Base-by-base conservation (phyloP, 1,284 basidiomycete genomes). In the Pseudozyma sp. region DNA sequence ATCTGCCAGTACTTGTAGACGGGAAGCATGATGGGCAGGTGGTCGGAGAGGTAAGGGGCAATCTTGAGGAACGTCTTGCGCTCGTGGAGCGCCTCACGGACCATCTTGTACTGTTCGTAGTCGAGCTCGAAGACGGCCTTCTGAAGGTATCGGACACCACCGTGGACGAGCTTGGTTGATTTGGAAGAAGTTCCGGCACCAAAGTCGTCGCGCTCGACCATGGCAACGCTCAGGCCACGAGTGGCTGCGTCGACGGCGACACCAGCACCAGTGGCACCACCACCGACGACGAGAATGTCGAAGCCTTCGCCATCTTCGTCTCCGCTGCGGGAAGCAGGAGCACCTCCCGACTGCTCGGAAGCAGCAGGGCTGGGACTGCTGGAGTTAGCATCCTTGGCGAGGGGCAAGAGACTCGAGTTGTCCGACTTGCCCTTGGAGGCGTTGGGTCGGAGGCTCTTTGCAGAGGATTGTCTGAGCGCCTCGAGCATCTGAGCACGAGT, bases 101-200 rank as follows among this genome's bases (percentile, higher is more conserved):
- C 96, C 79, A 98, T 92, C 86, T 97, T 97, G 89, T 94, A 98
- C 73, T 84, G 82, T 47, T 82, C 82, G 66, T 97, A 97, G 85
- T 98, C 96, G 70, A 97, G 90, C 84, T 97, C 94, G 83, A 97
- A 90, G 55, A 98, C 89, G 2, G 96, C 96, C 84, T 97, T 98
- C 82, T 97, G 95, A 13, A 99, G 89, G 86, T 99, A 99, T 13
- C 96, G 90, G 0, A 99, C 96, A 62, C 96, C 96, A 31, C 96
- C 96, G 86, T 99, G 96, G 1, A 98, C 94, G 53, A 99, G 90
- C 85, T 99, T 98, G 10, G 96, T 98, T 9, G 92, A 94, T 85
- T 99, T 99, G 31, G 94, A 97, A 4, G 94, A 97, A 0, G 96
- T 97, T 19, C 72, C 95, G 19, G 93, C 90, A 75, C 90, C 90